Evolutionary conservation across 164 flowering plant species (phyloP).

Genomic region (Chloranthus sessilifolius): DNA sequence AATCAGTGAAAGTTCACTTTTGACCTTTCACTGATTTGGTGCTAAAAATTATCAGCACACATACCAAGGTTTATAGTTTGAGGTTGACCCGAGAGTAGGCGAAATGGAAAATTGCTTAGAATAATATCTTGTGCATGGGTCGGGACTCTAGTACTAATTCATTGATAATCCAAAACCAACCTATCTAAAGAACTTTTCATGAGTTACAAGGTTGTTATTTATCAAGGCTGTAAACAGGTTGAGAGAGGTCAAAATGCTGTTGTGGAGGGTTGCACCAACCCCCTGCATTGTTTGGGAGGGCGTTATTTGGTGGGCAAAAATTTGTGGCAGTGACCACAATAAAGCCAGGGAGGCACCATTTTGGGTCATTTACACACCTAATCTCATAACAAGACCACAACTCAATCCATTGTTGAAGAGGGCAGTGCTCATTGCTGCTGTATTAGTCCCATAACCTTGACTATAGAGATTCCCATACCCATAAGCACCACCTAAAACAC

Average conservation of each 20-base stretch:
- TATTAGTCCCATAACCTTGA: slow-evolving; percentile 75
- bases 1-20: too few relatives aligned
- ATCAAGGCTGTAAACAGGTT: too few relatives aligned
- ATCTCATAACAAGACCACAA: slow-evolving; percentile 75
- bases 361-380: slow-evolving; percentile 47
- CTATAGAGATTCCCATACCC: slow-evolving; percentile 79
- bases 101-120: too few relatives aligned
- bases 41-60: too few relatives aligned
- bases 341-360: slow-evolving; percentile 60
- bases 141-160: too few relatives aligned
- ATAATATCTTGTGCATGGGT: too few relatives aligned
- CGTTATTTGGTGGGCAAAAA: slow-evolving; percentile 71
- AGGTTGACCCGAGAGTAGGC: too few relatives aligned
- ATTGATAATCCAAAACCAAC: too few relatives aligned
- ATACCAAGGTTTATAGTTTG: too few relatives aligned
- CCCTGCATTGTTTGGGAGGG: slow-evolving; percentile 15
- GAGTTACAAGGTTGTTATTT: too few relatives aligned
- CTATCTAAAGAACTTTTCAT: too few relatives aligned
- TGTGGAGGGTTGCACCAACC: slow-evolving; percentile 86
- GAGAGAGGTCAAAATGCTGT: slow-evolving; percentile 76
- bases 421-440: slow-evolving; percentile 75
- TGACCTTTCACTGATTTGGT: too few relatives aligned
- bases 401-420: slow-evolving; percentile 65
- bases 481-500: slow-evolving; percentile 66
- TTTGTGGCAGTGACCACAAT: slow-evolving; percentile 79